Base-by-base conservation (phyloP, 2,329 filamentous ascomycete genomes). In the Xylogone sp. region DNA sequence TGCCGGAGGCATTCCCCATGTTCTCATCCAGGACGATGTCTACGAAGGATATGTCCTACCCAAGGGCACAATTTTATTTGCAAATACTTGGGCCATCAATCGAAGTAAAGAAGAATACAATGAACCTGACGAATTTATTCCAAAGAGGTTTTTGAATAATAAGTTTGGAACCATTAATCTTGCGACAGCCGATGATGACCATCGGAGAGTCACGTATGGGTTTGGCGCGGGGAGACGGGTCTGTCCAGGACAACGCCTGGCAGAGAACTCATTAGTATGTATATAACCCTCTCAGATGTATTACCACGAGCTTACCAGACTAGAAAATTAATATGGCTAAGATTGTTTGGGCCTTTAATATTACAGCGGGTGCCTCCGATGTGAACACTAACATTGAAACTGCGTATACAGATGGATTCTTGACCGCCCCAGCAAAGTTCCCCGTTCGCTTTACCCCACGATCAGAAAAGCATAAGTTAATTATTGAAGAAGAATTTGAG, bases 241-340 rank as follows among this genome's bases (percentile, higher is more conserved):
- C 42, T 84, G 81, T 59, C 79, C 75, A 2, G 81, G 80, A 0
- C 76, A 79, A 31, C 75, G 80, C 48, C 67, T 83, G 2, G 76
- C 75, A 0, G 74, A 79, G 53, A 39, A 39, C 34, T 39, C 34
- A 5, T 16, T 39, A 31, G 27, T 31, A 13, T 8, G 27, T 31
- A 31, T 31, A 31, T 31, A 13, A 8, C 8, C 27, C n/a, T n/a
- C 13, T 31, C 27, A 31, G 27, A 31, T 7, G 27, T 31, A 7
- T 13, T 13, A 31, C 27, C 7, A 8, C 8, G 13, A 31, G 13
- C 27, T 31, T 31, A 31, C 13, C 27, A 31, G 13, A 31, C 13
- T 31, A 31, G 27, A 31, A 31, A 31, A 31, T 31, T 13, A 31
- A 31, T 13, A 31, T 31, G 27, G 27, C 27, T 13, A 31, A 31